phyloP scores from a whole-genome alignment of 192 early-diverging fungal genomes.

The Spinellus fusiger region DNA sequence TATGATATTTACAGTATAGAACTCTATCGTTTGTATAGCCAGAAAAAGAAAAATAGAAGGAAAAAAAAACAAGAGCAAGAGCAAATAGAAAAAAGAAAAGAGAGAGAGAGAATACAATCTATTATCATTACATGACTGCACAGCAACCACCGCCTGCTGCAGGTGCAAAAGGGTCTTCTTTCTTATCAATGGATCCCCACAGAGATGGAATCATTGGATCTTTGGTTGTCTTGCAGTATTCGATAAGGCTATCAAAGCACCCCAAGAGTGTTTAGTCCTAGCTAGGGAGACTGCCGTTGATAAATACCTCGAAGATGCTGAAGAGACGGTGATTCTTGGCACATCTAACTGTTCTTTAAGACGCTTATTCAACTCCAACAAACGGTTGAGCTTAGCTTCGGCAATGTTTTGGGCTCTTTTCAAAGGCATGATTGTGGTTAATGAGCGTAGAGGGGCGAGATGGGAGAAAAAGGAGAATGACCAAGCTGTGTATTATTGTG shows the following conservation, averaged over 20 bases:
- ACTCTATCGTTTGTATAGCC: neutral
- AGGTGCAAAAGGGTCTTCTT: slow-evolving; percentile 36
- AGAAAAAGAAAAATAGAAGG: neutral
- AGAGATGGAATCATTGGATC: slow-evolving; percentile 37
- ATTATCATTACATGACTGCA: slow-evolving; percentile 19
- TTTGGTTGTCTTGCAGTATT: slow-evolving; percentile 29
- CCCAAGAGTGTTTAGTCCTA: neutral
- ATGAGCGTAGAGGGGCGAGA: neutral
- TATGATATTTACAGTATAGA: too few species aligned
- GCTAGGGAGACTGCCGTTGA: neutral
- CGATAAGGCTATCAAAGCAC: slow-evolving; percentile 24
- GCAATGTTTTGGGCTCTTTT: slow-evolving; percentile 30
- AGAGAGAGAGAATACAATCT: neutral
- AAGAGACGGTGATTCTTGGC: slow-evolving; percentile 33
- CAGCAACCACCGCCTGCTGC: slow-evolving; percentile 22
- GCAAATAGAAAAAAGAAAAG: neutral
- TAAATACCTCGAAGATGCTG: slow-evolving; percentile 26
- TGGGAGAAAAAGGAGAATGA: neutral
- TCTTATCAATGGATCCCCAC: slow-evolving; percentile 37
- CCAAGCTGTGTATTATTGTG: neutral
- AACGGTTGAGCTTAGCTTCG: slow-evolving; percentile 34
- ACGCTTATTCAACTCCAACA: slow-evolving; percentile 31
- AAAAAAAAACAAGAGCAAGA: neutral
- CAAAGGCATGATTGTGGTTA: slow-evolving; percentile 8
- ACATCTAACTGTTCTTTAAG: slow-evolving; percentile 37